Evolutionary conservation across 805 yeast genomes (phyloP).

Genomic region (Saccharomycopsis malanga): DNA sequence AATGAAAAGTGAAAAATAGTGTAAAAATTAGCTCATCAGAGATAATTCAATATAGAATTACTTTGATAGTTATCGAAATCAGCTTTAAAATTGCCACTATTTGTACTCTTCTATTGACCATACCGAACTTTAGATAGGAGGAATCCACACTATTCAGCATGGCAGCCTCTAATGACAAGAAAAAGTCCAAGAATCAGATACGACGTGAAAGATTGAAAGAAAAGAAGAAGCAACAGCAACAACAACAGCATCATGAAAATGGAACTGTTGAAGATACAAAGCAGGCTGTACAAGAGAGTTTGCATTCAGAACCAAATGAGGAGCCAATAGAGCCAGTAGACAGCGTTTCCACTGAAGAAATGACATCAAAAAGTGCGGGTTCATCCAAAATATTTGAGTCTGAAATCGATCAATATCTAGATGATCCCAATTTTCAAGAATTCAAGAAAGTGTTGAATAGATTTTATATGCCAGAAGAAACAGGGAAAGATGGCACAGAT

Average conservation of each 20-base stretch:
- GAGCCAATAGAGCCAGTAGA: neutral
- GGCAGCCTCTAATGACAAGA: too few species aligned
- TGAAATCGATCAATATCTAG: conserved; percentile 25
- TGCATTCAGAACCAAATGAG: neutral
- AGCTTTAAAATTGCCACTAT: too few species aligned
- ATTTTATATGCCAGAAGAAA: conserved; percentile 27
- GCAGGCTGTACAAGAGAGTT: neutral
- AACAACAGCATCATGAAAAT: neutral
- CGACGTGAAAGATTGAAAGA: conserved; percentile 41
- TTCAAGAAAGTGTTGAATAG: conserved; percentile 32
- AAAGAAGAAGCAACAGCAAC: conserved; percentile 26
- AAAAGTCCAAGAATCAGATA: conserved; percentile 46
- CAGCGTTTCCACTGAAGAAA: neutral
- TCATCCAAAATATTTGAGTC: conserved; percentile 20
- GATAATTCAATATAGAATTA: too few species aligned
- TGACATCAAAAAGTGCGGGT: neutral
- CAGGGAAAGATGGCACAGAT: neutral
- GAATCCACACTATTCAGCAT: too few species aligned
- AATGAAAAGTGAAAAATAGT: too few species aligned
- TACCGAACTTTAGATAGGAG: too few species aligned
- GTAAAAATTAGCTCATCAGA: too few species aligned
- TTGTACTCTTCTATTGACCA: too few species aligned
- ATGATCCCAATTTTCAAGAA: conserved; percentile 30
- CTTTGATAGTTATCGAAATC: too few species aligned
- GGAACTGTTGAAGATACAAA: neutral